A percentile compares a stretch with the other conserved stretches of the same genome.
These are phyloP conservation scores for Musa schizocarpa DNA, from an alignment of 176 grass and related monocot species.

Conservation along the genomic window DNA sequence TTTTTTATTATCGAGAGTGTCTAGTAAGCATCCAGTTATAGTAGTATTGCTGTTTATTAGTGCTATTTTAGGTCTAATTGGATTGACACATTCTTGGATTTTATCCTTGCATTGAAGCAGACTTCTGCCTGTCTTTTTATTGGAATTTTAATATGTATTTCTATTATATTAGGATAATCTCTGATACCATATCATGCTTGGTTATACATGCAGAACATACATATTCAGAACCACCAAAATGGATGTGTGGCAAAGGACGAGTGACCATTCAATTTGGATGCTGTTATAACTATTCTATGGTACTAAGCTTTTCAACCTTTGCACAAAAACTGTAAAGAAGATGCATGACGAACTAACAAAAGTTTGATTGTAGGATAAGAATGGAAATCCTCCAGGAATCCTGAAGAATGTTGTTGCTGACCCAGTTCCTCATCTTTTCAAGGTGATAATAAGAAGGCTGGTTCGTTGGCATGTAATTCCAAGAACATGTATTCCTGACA, in stretches of 20 bases:
- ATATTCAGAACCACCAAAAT: constrained; percentile 39
- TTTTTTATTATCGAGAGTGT: no score
- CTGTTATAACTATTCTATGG: constrained; percentile 40
- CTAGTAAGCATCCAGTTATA: no score
- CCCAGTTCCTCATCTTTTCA: constrained; percentile 43
- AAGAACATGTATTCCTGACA: constrained; percentile 55
- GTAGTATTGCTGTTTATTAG: no score
- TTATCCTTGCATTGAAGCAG: no score
- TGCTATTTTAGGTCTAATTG: no score
- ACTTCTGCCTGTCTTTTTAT: no score
- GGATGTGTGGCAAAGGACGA: constrained; percentile 44
- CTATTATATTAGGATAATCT: no score
- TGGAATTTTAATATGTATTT: no score
- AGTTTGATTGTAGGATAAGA: constrained; percentile 61
- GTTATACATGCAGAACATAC: constrained; percentile 31
- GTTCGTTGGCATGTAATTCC: constrained; percentile 65
- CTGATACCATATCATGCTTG: background rate
- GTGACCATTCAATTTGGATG: constrained; percentile 55
- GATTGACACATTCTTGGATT: no score
- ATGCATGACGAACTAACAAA: background rate
- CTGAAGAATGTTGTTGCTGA: constrained; percentile 38
- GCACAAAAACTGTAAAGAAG: background rate
- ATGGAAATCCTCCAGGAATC: constrained; percentile 89
- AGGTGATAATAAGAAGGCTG: constrained; percentile 54
- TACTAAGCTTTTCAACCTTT: constrained; percentile 8